Evolutionary conservation across 441 rosid species (phyloP), one percentile per base, ranked within the genome.

Genomic region (Aleurites moluccanus): DNA sequence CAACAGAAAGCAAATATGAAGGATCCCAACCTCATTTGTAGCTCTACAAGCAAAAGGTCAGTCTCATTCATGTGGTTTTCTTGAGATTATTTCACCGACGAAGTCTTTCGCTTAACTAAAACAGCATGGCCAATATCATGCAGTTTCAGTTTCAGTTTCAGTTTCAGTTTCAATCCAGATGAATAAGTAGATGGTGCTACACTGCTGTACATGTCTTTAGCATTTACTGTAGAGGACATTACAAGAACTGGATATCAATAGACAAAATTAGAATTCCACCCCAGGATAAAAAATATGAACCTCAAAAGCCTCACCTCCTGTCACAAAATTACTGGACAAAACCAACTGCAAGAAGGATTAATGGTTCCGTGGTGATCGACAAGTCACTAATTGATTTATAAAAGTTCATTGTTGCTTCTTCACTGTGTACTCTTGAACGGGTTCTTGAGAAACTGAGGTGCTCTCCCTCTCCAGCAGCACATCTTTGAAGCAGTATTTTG

Each of bases 361-460:
- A 25, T 35, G 40, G n/a, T 3, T 72, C 49, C 3, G 44, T 33
- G 35, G 53, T 67, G 61, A 30, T 13, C 30, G 18, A 38, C 11
- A 28, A 53, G 28, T 52, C 47, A 27, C 42, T 23, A 65, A 30
- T 8, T 45, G 45, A 23, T 35, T 42, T 38, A 16, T 38, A 45
- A 3, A 4, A 66, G 47, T 14, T 67, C 57, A 27, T 14, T n/a
- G 30, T 64, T 27, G 60, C 44, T 44, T 62, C 21, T 45, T 67
- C 30, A 33, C 6, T 16, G 15, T 18, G 28, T 65, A 35, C 38
- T 38, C 23, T 67, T 50, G 35, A 23, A 27, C 0, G 28, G 49
- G 53, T 62, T 75, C 8, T 3, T 50, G 61, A 42, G 60, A 18
- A 64, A 74, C 27, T 64, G 15, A n/a, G 50, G 25, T 75, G 25